These are phyloP conservation scores for Boletus tomentosulus DNA, from an alignment of 768 basidiomycete species.

Conservation along the genomic window DNA sequence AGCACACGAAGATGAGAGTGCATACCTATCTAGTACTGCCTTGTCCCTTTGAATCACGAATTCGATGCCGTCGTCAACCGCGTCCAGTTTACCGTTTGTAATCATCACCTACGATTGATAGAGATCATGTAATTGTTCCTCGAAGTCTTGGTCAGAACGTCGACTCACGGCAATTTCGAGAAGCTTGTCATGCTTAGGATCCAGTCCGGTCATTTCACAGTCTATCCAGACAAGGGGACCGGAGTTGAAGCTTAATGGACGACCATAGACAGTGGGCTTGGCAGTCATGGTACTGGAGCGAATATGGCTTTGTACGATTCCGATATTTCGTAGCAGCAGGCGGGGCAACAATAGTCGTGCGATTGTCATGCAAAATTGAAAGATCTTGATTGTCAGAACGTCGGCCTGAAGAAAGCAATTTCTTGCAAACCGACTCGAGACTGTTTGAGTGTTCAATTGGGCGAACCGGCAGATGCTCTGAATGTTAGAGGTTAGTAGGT, in stretches of 20 bases:
- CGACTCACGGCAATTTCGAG: constrained; percentile 66
- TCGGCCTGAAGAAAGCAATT: neutral
- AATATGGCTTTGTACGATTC: neutral
- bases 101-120: constrained; percentile 61
- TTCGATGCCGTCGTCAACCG: constrained; percentile 77
- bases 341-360: neutral
- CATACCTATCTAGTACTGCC: constrained; percentile 61
- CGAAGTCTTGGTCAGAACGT: neutral
- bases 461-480: neutral
- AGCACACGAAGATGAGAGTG: neutral
- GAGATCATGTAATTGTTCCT: neutral
- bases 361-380: neutral
- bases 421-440: neutral
- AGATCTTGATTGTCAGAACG: neutral
- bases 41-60: constrained; percentile 76
- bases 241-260: constrained; percentile 3
- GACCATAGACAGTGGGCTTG: neutral
- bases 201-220: constrained; percentile 84
- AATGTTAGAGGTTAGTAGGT: too few species aligned
- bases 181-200: constrained; percentile 62
- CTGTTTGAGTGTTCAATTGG: too few species aligned
- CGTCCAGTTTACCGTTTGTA: constrained; percentile 77
- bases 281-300: constrained; percentile 4
- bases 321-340: neutral
- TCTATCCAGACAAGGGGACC: constrained; percentile 60